Evolutionary conservation across 257 asterid genomes (phyloP).

Genomic region (Linaria vulgaris): DNA sequence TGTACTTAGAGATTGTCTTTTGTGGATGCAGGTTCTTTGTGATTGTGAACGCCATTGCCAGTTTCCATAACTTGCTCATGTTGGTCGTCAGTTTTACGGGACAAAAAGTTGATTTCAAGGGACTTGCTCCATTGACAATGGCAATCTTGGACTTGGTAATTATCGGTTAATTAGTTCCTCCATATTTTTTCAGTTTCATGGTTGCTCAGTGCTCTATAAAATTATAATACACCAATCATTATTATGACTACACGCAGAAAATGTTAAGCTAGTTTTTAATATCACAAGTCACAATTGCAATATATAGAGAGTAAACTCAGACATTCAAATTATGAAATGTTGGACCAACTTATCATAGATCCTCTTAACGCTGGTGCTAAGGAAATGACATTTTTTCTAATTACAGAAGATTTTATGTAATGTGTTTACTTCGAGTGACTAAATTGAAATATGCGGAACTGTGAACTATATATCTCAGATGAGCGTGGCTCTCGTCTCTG

Average conservation of each 20-base stretch:
- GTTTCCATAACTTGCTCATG: constrained; percentile 70
- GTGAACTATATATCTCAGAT: constrained; percentile 32
- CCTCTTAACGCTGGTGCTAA: not conserved
- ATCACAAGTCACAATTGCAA: too few species aligned
- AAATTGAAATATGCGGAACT: not conserved
- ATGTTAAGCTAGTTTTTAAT: too few species aligned
- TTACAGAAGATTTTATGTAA: not conserved
- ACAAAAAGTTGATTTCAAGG: constrained; percentile 37
- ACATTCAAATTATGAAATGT: too few species aligned
- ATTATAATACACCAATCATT: too few species aligned
- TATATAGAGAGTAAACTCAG: too few species aligned
- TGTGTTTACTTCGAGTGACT: not conserved
- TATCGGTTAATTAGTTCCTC: too few species aligned
- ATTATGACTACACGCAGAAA: too few species aligned
- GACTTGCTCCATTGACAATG: constrained; percentile 45
- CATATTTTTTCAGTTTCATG: too few species aligned
- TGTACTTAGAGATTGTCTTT: constrained; percentile 1
- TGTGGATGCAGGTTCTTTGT: constrained; percentile 68
- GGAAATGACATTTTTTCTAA: not conserved
- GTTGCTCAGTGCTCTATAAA: too few species aligned
- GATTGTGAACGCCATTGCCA: constrained; percentile 62
- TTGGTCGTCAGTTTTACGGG: constrained; percentile 39
- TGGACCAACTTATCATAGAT: not conserved
- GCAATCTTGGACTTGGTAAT: constrained; percentile 69
- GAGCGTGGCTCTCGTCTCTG: constrained; percentile 64